Evolutionary conservation across 805 yeast species (phyloP).

Genomic region (Schwanniomyces polymorphus): DNA sequence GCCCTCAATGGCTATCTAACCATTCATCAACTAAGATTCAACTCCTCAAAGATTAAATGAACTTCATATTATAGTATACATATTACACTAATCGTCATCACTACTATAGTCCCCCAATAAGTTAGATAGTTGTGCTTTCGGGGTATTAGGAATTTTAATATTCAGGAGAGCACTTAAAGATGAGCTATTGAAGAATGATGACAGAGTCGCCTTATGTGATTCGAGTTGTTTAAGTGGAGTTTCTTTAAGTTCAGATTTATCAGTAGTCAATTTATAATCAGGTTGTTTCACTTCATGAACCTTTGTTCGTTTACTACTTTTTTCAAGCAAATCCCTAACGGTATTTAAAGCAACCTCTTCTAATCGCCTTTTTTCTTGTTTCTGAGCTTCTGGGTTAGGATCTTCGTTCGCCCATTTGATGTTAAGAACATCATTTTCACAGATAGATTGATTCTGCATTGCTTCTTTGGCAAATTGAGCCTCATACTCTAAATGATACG

Average conservation of each 20-base stretch:
- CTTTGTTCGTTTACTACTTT: slow-evolving; percentile 12
- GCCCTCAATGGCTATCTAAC: slow-evolving; percentile 17
- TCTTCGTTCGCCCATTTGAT: slow-evolving; percentile 91
- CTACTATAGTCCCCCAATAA: slow-evolving; percentile 28
- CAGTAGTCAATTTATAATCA: slow-evolving; percentile 5
- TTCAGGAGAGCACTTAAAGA: slow-evolving; percentile 13
- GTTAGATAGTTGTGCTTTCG: slow-evolving; percentile 6
- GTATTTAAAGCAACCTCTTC: slow-evolving; percentile 57
- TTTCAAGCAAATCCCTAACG: slow-evolving; percentile 43
- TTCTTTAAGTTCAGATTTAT: not conserved
- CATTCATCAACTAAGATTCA: slow-evolving; percentile 13
- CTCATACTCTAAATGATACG: slow-evolving; percentile 61
- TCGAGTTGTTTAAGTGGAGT: slow-evolving; percentile 11
- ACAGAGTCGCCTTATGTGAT: slow-evolving; percentile 1
- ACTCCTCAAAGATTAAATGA: slow-evolving; percentile 11
- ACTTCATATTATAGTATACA: not conserved
- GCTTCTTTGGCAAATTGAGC: slow-evolving; percentile 98
- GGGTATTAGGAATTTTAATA: slow-evolving; percentile 5
- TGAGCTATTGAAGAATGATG: slow-evolving; percentile 10
- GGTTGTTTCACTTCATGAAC: not conserved
- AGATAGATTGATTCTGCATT: slow-evolving; percentile 77
- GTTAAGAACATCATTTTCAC: slow-evolving; percentile 60
- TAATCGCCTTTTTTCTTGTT: slow-evolving; percentile 45
- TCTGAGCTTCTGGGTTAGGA: slow-evolving; percentile 69
- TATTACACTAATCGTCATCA: slow-evolving; percentile 22